Evolutionary conservation across 345 rosid genomes (phyloP).

Genomic region (Salix exigua): DNA sequence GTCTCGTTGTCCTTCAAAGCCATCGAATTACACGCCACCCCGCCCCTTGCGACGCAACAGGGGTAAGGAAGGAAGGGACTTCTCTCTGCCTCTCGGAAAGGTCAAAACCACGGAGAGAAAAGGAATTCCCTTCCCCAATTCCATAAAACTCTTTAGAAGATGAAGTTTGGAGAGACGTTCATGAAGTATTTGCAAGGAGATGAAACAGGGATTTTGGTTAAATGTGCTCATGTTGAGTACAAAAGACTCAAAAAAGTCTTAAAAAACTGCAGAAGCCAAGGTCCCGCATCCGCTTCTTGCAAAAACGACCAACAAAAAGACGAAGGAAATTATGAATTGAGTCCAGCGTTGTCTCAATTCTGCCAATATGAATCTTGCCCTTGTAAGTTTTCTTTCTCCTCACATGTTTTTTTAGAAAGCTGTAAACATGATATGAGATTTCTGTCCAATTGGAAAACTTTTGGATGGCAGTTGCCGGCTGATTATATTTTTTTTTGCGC

Average conservation of each 20-base stretch:
- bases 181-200: slow-evolving; percentile 72
- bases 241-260: slow-evolving; percentile 79
- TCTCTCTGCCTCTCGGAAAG: no score
- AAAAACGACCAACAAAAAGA: slow-evolving; percentile 10
- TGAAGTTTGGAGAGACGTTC: slow-evolving; percentile 93
- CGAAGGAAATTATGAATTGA: slow-evolving; percentile 14
- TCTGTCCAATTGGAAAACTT: not conserved
- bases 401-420: not conserved
- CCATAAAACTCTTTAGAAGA: slow-evolving; percentile 8
- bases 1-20: not conserved
- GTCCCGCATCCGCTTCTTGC: slow-evolving; percentile 32
- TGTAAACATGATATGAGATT: not conserved
- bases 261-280: slow-evolving; percentile 56
- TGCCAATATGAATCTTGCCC: slow-evolving; percentile 62
- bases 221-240: slow-evolving; percentile 75
- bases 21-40: not conserved
- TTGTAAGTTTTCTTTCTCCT: slow-evolving; percentile 28
- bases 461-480: not conserved
- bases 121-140: not conserved
- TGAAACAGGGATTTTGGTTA: slow-evolving; percentile 50
- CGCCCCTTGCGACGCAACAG: no score
- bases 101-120: not conserved
- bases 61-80: no score
- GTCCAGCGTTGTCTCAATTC: slow-evolving; percentile 3
- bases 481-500: not conserved